Conservation (phyloP, 2,329 filamentous ascomycete genomes). For the Botryotinia calthae region DNA sequence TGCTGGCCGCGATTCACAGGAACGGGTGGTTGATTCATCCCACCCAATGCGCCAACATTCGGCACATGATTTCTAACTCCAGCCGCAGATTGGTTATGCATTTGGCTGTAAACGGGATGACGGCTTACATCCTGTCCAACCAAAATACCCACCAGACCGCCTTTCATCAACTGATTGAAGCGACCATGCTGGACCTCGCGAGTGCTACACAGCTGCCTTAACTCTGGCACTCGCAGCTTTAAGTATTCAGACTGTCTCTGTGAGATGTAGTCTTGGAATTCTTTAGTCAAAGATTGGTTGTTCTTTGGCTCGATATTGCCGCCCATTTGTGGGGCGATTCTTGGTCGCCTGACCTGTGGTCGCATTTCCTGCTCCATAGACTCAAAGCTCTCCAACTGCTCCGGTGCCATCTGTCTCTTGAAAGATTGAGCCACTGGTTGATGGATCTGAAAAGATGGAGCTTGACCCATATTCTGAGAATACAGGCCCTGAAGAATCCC, state of each 20-base stretch:
- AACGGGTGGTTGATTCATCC: not conserved
- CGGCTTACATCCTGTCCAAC: not conserved
- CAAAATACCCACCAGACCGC: not conserved
- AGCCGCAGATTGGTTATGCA: not conserved
- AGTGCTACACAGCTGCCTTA: not conserved
- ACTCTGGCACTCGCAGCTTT: not conserved
- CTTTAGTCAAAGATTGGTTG: not conserved
- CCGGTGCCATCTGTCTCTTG: not conserved
- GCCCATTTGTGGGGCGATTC: not conserved
- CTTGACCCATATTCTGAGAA: not conserved
- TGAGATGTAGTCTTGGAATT: not conserved
- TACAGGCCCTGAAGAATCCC: not conserved
- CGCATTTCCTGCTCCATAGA: fast-evolving
- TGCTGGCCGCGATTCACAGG: not conserved
- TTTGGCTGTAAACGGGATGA: not conserved
- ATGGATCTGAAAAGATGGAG: not conserved
- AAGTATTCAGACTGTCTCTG: not conserved
- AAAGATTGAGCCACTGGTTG: not conserved
- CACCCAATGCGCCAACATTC: not conserved
- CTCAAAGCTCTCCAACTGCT: too few species aligned
- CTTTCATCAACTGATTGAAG: not conserved
- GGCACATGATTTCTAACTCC: fast-evolving
- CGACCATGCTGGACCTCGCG: not conserved
- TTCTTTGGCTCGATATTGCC: fast-evolving
- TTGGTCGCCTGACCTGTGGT: not conserved